These are phyloP conservation scores for Microbotryomycetes sp. DNA, from an alignment of 1,284 basidiomycete genomes.

Conservation along the genomic window DNA sequence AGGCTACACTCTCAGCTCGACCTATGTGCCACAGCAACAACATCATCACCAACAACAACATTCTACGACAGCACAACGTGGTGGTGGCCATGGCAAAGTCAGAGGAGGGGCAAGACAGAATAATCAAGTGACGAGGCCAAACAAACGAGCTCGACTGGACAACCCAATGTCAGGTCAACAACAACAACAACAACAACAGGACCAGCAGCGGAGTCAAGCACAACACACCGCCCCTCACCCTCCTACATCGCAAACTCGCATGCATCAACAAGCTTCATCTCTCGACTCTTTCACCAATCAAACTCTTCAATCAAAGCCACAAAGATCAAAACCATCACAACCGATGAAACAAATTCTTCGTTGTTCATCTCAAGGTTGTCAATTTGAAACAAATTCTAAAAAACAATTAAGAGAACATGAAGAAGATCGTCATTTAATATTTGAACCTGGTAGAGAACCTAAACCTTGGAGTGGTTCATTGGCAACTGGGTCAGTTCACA, in stretches of 20 bases:
- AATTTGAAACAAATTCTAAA: no score
- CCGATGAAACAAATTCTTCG: background rate
- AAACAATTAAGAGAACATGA: conserved; percentile 73
- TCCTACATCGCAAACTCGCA: no score
- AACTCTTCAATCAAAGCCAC: background rate
- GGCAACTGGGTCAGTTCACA: conserved; percentile 17
- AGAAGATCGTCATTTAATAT: conserved; percentile 85
- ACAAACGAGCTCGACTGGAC: background rate
- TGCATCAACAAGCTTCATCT: no score
- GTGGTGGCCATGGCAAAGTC: conserved; percentile 4
- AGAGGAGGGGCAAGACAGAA: background rate
- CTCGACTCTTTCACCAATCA: no score
- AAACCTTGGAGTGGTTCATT: conserved; percentile 27
- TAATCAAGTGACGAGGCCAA: background rate
- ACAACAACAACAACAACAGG: no score
- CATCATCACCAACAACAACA: conserved; percentile 8
- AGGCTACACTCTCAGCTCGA: conserved; percentile 54
- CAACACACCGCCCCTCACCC: no score
- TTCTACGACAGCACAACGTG: conserved; percentile 1
- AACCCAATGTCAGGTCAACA: no score
- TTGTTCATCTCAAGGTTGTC: background rate
- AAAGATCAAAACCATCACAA: background rate
- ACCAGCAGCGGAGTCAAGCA: no score
- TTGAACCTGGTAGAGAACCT: conserved; percentile 52
- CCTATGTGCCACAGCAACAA: conserved; percentile 43